These are phyloP conservation scores for Penicillium soppii DNA, from an alignment of 495 filamentous ascomycete species.

Conservation along the genomic window DNA sequence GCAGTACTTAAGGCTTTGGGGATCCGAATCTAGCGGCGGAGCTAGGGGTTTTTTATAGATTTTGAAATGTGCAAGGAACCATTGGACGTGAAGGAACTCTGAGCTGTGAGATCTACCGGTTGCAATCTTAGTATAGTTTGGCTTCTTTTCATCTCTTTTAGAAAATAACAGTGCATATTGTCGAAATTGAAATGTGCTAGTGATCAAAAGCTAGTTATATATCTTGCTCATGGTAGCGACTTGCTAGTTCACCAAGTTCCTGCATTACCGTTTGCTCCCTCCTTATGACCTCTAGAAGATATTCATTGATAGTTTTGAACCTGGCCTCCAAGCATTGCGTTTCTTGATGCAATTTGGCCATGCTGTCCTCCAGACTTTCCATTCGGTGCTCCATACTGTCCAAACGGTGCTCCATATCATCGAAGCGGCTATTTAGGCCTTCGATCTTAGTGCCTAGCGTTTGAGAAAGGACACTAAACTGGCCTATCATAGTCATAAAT, in stretches of 20 bases:
- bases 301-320: not conserved
- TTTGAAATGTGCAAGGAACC: not conserved
- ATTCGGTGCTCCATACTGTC: not conserved
- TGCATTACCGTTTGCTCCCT: constrained; percentile 2
- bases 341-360: not conserved
- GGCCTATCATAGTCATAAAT: not conserved
- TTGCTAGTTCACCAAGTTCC: constrained; percentile 3
- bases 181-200: too few species aligned
- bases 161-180: not conserved
- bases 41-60: constrained; percentile 1
- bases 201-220: not conserved
- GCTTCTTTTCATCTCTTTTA: not conserved
- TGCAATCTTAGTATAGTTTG: not conserved
- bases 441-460: not conserved
- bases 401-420: not conserved
- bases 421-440: not conserved
- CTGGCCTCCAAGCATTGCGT: not conserved
- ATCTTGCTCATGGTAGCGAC: not conserved
- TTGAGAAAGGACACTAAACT: not conserved
- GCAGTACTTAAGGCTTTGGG: constrained; percentile 12
- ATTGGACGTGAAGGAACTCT: not conserved
- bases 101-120: not conserved
- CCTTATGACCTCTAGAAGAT: constrained; percentile 2
- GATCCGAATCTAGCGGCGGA: not conserved
- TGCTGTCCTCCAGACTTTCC: not conserved